Evolutionary conservation across 2,329 filamentous ascomycete species (phyloP), one percentile per base, ranked within the genome.

Genomic region (Xylaria multiplex): DNA sequence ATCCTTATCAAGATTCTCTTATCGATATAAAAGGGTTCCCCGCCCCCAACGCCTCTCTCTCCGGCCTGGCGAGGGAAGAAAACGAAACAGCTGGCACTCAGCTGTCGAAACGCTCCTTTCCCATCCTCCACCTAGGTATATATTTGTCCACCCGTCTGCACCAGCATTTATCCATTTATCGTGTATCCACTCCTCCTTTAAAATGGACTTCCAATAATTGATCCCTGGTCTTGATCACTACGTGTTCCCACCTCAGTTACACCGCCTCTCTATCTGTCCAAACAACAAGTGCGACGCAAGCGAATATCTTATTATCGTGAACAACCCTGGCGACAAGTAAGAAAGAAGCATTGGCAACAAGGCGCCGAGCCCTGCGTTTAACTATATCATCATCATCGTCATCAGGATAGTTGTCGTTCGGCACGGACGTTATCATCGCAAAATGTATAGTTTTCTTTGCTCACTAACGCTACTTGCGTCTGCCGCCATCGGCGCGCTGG

Each of bases 401-500:
- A 30, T 43, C 30, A 49, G 14, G 13, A 40, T 19, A 27, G 6
- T 11, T 8, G 19, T 5, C 30, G 13, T 40, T 40, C 37, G 13
- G 9, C 11, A 14, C 13, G 11, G 37, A 40, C 37, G 14, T 40
- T 14, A 14, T 4, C 37, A 32, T 35, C 54, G 42, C 50, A 53
- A 53, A 19, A 88, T 88, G 86, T 83, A 85, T 76, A 73, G 78
- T 62, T 69, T 85, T 64, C 70, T 85, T 55, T 69, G 85, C 64
- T 80, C 80, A 50, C 74, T 88, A 43, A 83, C 83, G 69, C 79
- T 84, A 55, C 76, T 87, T 66, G 83, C 84, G 71, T 84, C 85
- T 62, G 79, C 83, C 67, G 83, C 83, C 65, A 75, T 84, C 68
- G 80, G 83, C 71, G 78, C 81, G 67, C 81, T 88, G 69, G 84